Evolutionary conservation across 768 basidiomycete genomes (phyloP).

Genomic region (Hygrophoropsis aurantiaca): DNA sequence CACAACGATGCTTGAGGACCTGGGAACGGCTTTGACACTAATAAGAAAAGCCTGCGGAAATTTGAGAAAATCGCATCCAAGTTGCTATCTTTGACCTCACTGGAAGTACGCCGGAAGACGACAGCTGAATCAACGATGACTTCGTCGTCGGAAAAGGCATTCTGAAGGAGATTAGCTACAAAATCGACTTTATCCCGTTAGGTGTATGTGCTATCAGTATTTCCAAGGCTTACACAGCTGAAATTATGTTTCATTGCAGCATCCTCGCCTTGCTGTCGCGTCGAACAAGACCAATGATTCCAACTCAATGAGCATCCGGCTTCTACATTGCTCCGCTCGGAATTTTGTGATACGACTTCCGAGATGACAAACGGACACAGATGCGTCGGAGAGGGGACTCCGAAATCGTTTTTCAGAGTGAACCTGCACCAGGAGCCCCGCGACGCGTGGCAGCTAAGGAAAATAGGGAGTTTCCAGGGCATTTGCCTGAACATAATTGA

Average conservation of each 20-base stretch:
- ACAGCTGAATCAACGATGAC: background rate
- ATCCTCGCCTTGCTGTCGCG: background rate
- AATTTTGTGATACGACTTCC: background rate
- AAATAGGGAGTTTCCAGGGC: conserved; percentile 10
- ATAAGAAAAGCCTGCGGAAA: background rate
- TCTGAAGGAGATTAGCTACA: background rate
- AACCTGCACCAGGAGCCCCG: background rate
- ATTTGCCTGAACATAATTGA: conserved; percentile 7
- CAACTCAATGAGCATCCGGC: conserved; percentile 1
- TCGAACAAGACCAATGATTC: background rate
- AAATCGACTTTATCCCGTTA: background rate
- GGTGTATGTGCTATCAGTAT: background rate
- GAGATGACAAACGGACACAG: background rate
- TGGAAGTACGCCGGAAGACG: background rate
- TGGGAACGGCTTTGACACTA: background rate
- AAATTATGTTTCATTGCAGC: background rate
- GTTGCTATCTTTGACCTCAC: conserved; percentile 1
- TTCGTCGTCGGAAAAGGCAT: background rate
- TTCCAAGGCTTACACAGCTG: no score
- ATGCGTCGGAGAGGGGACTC: background rate
- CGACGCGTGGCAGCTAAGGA: background rate
- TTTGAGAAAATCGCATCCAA: background rate
- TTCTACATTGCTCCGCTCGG: background rate
- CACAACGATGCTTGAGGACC: background rate
- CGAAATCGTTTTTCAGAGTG: background rate